phyloP scores from a whole-genome alignment of 305 asterid species.

The Fraxinus nigra region DNA sequence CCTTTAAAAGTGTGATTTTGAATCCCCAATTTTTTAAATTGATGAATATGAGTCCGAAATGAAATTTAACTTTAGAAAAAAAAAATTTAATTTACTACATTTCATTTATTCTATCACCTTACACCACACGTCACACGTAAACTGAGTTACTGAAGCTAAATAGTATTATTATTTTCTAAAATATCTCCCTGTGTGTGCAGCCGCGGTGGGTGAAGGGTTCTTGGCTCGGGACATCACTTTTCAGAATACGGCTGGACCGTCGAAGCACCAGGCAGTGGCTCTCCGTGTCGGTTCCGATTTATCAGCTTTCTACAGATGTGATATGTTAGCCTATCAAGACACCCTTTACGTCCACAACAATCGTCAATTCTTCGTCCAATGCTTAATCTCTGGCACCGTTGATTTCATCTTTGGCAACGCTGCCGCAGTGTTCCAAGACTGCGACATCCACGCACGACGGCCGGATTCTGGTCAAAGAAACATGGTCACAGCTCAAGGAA shows the following conservation, averaged over 20 bases:
- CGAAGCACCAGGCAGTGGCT: slow-evolving; percentile 53
- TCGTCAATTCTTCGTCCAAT: slow-evolving; percentile 36
- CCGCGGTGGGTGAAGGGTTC: slow-evolving; percentile 40
- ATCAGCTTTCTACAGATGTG: slow-evolving; percentile 45
- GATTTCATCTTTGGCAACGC: slow-evolving; percentile 49
- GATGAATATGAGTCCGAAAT: neutral
- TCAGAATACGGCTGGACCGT: slow-evolving; percentile 47
- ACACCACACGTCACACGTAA: too few species aligned
- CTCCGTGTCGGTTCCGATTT: slow-evolving; percentile 42
- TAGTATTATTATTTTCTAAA: too few species aligned
- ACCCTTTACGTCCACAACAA: slow-evolving; percentile 40
- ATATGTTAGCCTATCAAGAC: slow-evolving; percentile 41
- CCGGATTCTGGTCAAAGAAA: slow-evolving; percentile 37
- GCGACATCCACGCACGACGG: slow-evolving; percentile 41
- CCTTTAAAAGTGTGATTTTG: neutral
- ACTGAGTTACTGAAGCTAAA: too few species aligned
- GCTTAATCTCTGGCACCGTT: slow-evolving; percentile 37
- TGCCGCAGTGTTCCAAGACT: slow-evolving; percentile 34
- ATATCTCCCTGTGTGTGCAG: slow-evolving; percentile 20
- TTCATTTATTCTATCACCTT: too few species aligned
- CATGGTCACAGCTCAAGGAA: slow-evolving; percentile 22
- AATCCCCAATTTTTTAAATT: neutral
- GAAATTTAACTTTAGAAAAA: neutral
- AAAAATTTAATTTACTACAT: too few species aligned
- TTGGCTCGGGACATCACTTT: slow-evolving; percentile 41